A percentile compares a stretch with the other conserved stretches of the same genome.
Evolutionary conservation across 768 basidiomycete species (phyloP).

Genomic region (Lactarius hengduanensis): DNA sequence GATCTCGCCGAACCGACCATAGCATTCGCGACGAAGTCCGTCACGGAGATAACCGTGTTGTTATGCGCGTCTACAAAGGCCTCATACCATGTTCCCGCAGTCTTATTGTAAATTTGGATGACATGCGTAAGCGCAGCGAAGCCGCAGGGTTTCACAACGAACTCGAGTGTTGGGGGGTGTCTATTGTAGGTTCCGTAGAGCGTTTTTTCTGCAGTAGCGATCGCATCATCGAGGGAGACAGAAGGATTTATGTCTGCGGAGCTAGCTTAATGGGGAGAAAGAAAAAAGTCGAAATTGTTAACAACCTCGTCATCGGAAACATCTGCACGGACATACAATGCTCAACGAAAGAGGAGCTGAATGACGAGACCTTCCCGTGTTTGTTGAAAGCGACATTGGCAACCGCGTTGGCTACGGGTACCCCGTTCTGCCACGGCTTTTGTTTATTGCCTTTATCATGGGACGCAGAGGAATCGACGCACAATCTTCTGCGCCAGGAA

Average conservation of each 20-base stretch:
- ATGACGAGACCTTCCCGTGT: conserved; percentile 42
- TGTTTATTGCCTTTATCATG: background rate
- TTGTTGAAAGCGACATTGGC: conserved; percentile 47
- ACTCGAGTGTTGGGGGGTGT: conserved; percentile 42
- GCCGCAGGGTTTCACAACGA: conserved; percentile 41
- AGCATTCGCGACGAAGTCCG: conserved; percentile 51
- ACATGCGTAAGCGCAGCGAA: conserved; percentile 42
- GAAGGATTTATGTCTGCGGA: conserved; percentile 39
- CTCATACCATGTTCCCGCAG: conserved; percentile 51
- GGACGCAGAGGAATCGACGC: background rate
- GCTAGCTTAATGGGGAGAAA: background rate
- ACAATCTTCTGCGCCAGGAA: conserved; percentile 32
- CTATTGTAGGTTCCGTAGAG: conserved; percentile 44
- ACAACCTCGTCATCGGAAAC: background rate
- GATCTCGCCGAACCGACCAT: conserved; percentile 36
- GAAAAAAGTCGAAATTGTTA: background rate
- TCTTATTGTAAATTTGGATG: conserved; percentile 44
- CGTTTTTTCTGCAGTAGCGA: conserved; percentile 39
- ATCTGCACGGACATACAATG: conserved; percentile 35
- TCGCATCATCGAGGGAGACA: conserved; percentile 38
- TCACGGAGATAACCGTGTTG: conserved; percentile 49
- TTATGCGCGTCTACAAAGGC: conserved; percentile 58
- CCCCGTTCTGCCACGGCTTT: conserved; percentile 33
- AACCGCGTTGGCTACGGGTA: conserved; percentile 43
- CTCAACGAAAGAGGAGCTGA: conserved; percentile 48